A percentile compares a stretch with the other conserved stretches of the same genome.
Evolutionary conservation across 75 land plant genomes (phyloP).

Genomic region (Pinus albicaulis): DNA sequence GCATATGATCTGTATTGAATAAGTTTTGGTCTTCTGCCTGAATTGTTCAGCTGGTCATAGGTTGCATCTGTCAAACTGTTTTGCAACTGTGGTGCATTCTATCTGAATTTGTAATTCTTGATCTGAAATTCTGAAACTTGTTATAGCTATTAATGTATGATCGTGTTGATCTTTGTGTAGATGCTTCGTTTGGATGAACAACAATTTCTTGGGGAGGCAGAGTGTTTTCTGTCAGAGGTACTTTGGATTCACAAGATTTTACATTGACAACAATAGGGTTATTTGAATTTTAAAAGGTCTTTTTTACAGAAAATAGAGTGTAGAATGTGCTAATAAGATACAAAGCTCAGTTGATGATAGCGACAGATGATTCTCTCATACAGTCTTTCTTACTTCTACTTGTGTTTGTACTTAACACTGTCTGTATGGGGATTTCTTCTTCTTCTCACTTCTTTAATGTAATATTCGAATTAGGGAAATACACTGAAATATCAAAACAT

Average conservation of each 20-base stretch:
- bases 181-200: slow-evolving; percentile 67
- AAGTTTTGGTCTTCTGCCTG: not conserved
- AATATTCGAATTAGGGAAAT: too few species aligned
- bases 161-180: slow-evolving; percentile 26
- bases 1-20: not conserved
- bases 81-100: not conserved
- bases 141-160: not conserved
- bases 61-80: not conserved
- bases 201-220: slow-evolving; percentile 78
- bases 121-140: not conserved
- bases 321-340: too few species aligned
- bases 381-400: too few species aligned
- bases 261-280: not conserved
- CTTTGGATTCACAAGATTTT: not conserved
- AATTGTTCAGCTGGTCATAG: not conserved
- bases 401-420: too few species aligned
- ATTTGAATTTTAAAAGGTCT: not conserved
- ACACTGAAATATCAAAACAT: too few species aligned
- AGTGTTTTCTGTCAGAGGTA: slow-evolving; percentile 81
- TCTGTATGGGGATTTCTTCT: too few species aligned
- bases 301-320: not conserved
- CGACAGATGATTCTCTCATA: too few species aligned
- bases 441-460: too few species aligned
- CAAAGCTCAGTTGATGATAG: too few species aligned
- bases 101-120: not conserved